phyloP scores from a whole-genome alignment of 2,329 filamentous ascomycete genomes.

The Lachnellula willkommii region DNA sequence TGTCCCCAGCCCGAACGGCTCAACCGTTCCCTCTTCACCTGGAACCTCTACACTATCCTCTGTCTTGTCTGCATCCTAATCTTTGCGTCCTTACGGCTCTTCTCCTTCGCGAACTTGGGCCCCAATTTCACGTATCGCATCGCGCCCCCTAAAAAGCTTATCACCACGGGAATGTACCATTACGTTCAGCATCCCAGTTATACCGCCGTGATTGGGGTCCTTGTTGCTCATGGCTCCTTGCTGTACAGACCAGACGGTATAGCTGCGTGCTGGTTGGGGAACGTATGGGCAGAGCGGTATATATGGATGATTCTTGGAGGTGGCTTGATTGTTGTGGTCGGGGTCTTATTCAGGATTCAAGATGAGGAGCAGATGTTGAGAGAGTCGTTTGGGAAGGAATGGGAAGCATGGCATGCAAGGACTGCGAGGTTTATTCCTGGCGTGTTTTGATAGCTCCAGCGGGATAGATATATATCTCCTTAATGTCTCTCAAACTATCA shows the following conservation, averaged over 20 bases:
- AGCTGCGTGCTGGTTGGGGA: conserved; percentile 41
- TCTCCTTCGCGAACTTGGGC: conserved; percentile 42
- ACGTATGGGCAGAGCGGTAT: conserved; percentile 46
- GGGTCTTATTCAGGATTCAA: conserved; percentile 29
- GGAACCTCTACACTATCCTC: conserved; percentile 16
- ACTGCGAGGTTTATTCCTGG: conserved; percentile 46
- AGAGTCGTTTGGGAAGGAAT: conserved; percentile 41
- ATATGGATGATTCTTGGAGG: conserved; percentile 23
- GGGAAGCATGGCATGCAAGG: conserved; percentile 43
- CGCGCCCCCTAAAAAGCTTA: conserved; percentile 56
- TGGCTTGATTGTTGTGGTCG: too few relatives aligned
- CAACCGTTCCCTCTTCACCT: conserved; percentile 23
- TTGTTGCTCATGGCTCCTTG: conserved; percentile 31
- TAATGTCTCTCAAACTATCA: too few relatives aligned
- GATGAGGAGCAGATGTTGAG: conserved; percentile 48
- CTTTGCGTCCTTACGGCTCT: conserved; percentile 29
- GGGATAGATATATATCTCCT: background rate
- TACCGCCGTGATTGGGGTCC: conserved; percentile 38
- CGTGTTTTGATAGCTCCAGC: conserved; percentile 28
- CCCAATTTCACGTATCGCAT: conserved; percentile 50
- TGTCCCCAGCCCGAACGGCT: conserved; percentile 1
- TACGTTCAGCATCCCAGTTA: conserved; percentile 80
- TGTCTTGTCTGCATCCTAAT: conserved; percentile 22
- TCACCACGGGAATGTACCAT: conserved; percentile 73
- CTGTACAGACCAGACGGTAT: conserved; percentile 37